A percentile compares a stretch with the other conserved stretches of the same genome.
phyloP scores from a whole-genome alignment of 495 filamentous ascomycete species.

The Glutinoglossum americanum region DNA sequence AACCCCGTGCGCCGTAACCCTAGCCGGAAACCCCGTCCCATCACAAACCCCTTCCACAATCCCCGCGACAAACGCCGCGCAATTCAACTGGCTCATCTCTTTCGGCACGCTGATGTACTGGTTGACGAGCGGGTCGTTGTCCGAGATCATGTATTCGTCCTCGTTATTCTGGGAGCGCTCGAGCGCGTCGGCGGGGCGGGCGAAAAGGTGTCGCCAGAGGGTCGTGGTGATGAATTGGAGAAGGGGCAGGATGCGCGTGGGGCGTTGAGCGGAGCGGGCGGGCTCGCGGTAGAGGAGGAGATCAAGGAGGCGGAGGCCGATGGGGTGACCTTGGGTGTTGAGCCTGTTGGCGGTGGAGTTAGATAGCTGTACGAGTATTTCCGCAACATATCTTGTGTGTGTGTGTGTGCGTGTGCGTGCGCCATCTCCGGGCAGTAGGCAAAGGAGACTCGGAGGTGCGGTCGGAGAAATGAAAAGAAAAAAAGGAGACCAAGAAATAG shows the following conservation, averaged over 20 bases:
- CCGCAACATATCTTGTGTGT: no score
- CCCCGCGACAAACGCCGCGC: conserved; percentile 85
- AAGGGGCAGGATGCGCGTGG: conserved; percentile 72
- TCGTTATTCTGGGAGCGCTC: conserved; percentile 67
- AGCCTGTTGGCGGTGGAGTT: conserved; percentile 28
- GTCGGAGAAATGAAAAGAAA: no score
- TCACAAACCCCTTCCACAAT: conserved; percentile 92
- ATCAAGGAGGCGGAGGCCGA: conserved; percentile 86
- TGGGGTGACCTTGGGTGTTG: conserved; percentile 84
- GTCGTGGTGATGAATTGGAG: conserved; percentile 85
- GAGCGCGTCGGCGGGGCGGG: conserved; percentile 69
- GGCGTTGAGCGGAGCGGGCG: conserved; percentile 44
- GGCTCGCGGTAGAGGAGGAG: conserved; percentile 69
- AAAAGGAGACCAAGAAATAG: no score
- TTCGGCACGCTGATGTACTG: conserved; percentile 76
- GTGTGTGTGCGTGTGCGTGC: no score
- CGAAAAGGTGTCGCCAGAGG: conserved; percentile 83
- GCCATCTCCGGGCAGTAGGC: no score
- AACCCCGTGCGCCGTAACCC: conserved; percentile 79
- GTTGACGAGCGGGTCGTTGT: conserved; percentile 92
- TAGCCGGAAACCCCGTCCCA: conserved; percentile 67
- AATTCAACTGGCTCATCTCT: conserved; percentile 92
- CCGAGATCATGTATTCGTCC: conserved; percentile 94
- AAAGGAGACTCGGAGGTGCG: no score
- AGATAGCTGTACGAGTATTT: neutral